Evolutionary conservation across 2,329 filamentous ascomycete species (phyloP).

Genomic region (Beauveria sp.): DNA sequence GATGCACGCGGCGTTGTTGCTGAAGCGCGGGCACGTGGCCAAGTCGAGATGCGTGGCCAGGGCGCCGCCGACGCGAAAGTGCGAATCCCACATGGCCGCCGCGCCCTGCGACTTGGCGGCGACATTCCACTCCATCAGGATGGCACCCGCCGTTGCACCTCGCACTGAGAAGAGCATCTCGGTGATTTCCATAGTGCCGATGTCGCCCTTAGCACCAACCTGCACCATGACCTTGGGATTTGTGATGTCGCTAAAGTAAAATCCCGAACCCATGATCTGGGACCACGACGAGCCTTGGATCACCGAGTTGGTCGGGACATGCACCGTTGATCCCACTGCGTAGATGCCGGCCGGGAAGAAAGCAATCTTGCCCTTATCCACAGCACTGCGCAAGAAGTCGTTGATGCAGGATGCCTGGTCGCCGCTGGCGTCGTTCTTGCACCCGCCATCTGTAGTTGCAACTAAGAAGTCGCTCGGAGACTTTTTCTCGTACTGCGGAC

Average conservation of each 20-base stretch:
- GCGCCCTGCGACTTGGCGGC: slow-evolving; percentile 40
- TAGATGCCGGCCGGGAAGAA: slow-evolving; percentile 23
- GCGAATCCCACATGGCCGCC: slow-evolving; percentile 25
- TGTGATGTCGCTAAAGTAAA: slow-evolving; percentile 49
- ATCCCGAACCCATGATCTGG: slow-evolving; percentile 61
- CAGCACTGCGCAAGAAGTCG: slow-evolving; percentile 12
- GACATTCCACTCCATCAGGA: slow-evolving; percentile 68
- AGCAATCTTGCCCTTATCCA: slow-evolving; percentile 2
- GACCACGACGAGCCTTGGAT: slow-evolving; percentile 37
- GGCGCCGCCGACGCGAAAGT: slow-evolving; percentile 36
- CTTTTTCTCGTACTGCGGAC: slow-evolving; percentile 28
- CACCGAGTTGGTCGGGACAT: slow-evolving; percentile 52
- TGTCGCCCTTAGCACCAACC: slow-evolving; percentile 53
- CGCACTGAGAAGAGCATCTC: slow-evolving; percentile 61
- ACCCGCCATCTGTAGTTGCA: slow-evolving; percentile 21
- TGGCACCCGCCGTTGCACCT: slow-evolving; percentile 60
- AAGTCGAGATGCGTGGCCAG: slow-evolving; percentile 14
- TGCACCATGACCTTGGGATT: slow-evolving; percentile 60
- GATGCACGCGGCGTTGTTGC: slow-evolving; percentile 41
- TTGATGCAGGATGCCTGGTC: slow-evolving; percentile 21
- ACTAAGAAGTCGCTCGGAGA: slow-evolving; percentile 31
- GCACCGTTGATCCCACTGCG: slow-evolving; percentile 22
- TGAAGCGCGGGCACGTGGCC: slow-evolving; percentile 17
- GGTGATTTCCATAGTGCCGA: slow-evolving; percentile 58
- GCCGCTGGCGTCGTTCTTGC: slow-evolving; percentile 27